Percentiles rank a stretch among this genome's conserved stretches.
These are phyloP conservation scores for Scheffersomyces ergatensis DNA, from an alignment of 805 yeast species.

Conservation along the genomic window DNA sequence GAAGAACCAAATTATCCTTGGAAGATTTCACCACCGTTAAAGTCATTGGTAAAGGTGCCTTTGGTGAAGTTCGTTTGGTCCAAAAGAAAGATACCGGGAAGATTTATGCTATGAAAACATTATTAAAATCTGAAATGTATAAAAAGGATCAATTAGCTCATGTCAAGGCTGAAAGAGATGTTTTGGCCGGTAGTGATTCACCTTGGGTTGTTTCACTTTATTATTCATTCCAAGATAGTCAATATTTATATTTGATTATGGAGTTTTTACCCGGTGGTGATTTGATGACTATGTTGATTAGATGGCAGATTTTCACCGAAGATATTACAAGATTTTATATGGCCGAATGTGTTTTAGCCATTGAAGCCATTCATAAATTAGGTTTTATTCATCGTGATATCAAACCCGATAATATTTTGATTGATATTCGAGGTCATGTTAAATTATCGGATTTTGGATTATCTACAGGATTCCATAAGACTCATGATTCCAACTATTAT, in stretches of 20 bases:
- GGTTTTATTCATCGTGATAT: slow-evolving; percentile 97
- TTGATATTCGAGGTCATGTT: slow-evolving; percentile 74
- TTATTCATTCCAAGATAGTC: slow-evolving; percentile 78
- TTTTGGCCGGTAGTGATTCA: slow-evolving; percentile 83
- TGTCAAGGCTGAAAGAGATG: slow-evolving; percentile 95
- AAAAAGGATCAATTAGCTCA: slow-evolving; percentile 93
- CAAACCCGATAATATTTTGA: slow-evolving; percentile 92
- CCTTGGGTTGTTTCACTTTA: slow-evolving; percentile 86
- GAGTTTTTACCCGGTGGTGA: slow-evolving; percentile 83
- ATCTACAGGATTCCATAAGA: slow-evolving; percentile 89
- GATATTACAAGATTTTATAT: slow-evolving; percentile 90
- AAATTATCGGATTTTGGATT: slow-evolving; percentile 75
- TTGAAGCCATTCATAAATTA: slow-evolving; percentile 87
- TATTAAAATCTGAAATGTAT: slow-evolving; percentile 88
- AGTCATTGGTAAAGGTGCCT: slow-evolving; percentile 95
- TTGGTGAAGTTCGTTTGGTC: slow-evolving; percentile 94
- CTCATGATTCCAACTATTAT: slow-evolving; percentile 87
- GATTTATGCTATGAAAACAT: slow-evolving; percentile 92
- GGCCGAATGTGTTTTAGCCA: slow-evolving; percentile 95
- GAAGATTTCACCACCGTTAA: slow-evolving; percentile 88
- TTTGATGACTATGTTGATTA: slow-evolving; percentile 90
- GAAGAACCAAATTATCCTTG: slow-evolving; percentile 78
- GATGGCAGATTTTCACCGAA: slow-evolving; percentile 91
- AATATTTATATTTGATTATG: slow-evolving; percentile 75
- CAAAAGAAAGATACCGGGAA: slow-evolving; percentile 91